Evolutionary conservation across 345 rosid species (phyloP), one percentile per base, ranked within the genome.

Genomic region (Bruguiera sexangula): DNA sequence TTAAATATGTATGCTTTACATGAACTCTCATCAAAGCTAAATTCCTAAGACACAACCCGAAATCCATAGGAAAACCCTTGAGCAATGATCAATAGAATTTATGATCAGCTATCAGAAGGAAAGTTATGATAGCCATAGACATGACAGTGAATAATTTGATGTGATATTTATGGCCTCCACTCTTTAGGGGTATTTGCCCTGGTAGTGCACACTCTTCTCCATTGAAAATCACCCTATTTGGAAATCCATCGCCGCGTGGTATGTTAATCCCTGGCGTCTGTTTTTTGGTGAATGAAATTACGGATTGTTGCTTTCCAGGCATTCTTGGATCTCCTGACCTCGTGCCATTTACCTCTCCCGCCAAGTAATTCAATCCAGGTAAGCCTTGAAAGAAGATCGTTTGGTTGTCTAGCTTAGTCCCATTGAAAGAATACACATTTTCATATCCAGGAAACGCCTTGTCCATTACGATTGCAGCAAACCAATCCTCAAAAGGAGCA

Each of bases 201-300:
- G 99, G 99, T 48, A 96, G 84, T 0, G 97, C 83, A 50, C 99
- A 96, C 74, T 96, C 98, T 81, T 93, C 98, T 36, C 99, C 99
- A 62, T 96, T 90, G 77, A 92, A 96, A 73, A 75, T 73, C 51
- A 96, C 75, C 77, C 72, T 89, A 0, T 81, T 69, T 1, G 97
- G 99, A 58, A 96, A 96, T 5, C 97, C 97, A 37, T 92, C 90
- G 0, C 99, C 98, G 6, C 30, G 39, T 0, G 27, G 60, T 20
- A 96, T 70, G 51, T 88, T 76, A n/a, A 92, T 80, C 2, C 80
- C 74, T 0, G 80, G 77, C 7, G 82, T 82, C 6, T 64, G 32
- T 34, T 85, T 85, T 82, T 96, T 96, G 1, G 60, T 72, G 69
- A 96, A 96, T 6, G 99, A 88, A 51, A 96, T 73, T 21, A 90